Base-by-base conservation (phyloP, 768 basidiomycete species). In the Mycena venus region DNA sequence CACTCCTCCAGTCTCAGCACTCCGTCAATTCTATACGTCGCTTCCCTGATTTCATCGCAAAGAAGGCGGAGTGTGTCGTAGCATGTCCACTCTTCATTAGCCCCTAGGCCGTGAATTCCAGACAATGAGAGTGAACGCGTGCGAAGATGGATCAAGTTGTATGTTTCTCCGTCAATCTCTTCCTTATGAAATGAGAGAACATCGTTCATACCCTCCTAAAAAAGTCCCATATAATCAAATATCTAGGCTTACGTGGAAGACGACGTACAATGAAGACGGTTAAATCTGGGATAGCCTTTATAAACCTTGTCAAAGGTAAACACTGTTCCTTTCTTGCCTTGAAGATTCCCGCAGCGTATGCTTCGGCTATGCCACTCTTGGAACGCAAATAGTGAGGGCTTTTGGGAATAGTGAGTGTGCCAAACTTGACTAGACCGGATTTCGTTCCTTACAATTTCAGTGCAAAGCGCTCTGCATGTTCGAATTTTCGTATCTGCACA, bases 261-360 rank as follows among this genome's bases (percentile, higher is more conserved):
- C 25, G 0, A 55, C n/a, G 40, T 36, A 63, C 58, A 11, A 51
- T 42, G 21, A 19, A 63, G 21, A 25, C 36, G 3, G 59, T 34
- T 21, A 63, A 27, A 31, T 68, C 58, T 0, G 69, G 47, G 49
- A 75, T 15, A 42, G 44, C 58, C 36, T n/a, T 42, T 63, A 64
- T 70, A 66, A 67, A 68, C 66, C 79, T 73, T 58, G 62, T 72
- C 75, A 71, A 29, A n/a, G 69, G 71, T 1, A 60, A 12, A 23
- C 21, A n/a, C 32, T 74, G 73, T 17, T 65, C 60, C 32, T 42
- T 70, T 23, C 1, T 65, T 23, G 62, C 55, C 21, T 70, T 63
- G 68, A 74, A 70, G 3, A 70, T 70, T 1, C 32, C 29, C 6
- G 73, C 73, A 21, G 62, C 73, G 31, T 70, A 74, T 10, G 73